These are phyloP conservation scores for Dujonia santamariae DNA, from an alignment of 1,139 yeast genomes.

Conservation along the genomic window DNA sequence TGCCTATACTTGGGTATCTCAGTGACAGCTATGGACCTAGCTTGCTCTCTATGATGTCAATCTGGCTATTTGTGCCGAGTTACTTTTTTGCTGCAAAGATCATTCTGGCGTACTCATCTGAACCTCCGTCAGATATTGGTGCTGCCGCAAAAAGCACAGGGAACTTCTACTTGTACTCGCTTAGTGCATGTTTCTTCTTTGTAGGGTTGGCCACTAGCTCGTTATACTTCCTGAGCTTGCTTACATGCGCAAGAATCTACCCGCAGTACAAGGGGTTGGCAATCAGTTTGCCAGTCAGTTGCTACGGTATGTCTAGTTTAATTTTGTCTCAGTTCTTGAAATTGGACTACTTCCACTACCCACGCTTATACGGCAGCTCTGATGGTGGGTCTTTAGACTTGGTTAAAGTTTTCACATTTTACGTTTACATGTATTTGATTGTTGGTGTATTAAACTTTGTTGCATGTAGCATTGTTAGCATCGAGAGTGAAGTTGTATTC, in stretches of 20 bases:
- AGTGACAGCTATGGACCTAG: constrained; percentile 88
- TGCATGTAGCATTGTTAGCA: constrained; percentile 61
- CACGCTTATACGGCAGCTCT: constrained; percentile 10
- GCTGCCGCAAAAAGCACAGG: background rate
- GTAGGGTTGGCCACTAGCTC: constrained; percentile 84
- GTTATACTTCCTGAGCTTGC: constrained; percentile 69
- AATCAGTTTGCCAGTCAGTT: constrained; percentile 83
- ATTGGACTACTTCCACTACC: constrained; percentile 31
- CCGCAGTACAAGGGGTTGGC: constrained; percentile 76
- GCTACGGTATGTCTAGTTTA: constrained; percentile 78
- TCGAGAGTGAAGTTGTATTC: constrained; percentile 52
- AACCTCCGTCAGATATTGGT: background rate
- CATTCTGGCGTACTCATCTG: constrained; percentile 4
- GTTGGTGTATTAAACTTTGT: constrained; percentile 60
- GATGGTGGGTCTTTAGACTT: constrained; percentile 35
- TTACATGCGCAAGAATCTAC: constrained; percentile 81
- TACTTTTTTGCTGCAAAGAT: constrained; percentile 44
- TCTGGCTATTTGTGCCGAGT: constrained; percentile 68
- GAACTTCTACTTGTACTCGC: constrained; percentile 6
- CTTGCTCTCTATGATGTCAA: constrained; percentile 59
- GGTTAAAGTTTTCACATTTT: constrained; percentile 51
- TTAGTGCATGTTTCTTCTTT: constrained; percentile 33
- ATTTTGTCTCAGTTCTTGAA: constrained; percentile 57
- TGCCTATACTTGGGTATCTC: constrained; percentile 78
- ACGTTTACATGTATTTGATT: constrained; percentile 54